Percentiles rank a stretch among this genome's conserved stretches.
Conservation (phyloP, 2,329 filamentous ascomycete genomes). For the Trichoderma asperellum region DNA sequence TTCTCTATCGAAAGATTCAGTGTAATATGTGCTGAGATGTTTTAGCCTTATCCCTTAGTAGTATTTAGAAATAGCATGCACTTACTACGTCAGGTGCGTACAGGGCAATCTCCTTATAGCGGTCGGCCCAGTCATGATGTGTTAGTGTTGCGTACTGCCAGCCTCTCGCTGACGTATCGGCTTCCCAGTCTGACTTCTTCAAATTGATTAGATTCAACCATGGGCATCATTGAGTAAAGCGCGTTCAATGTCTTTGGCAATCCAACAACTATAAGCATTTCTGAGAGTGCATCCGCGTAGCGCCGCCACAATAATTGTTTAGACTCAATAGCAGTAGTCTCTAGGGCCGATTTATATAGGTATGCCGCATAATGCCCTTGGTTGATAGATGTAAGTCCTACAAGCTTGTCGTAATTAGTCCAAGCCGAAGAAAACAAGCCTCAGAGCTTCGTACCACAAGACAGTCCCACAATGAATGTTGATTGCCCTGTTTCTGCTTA, state of each 20-base stretch:
- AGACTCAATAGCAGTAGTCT: neutral
- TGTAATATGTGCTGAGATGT: neutral
- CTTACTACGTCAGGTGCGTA: conserved; percentile 22
- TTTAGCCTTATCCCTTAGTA: neutral
- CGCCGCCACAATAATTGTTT: conserved; percentile 4
- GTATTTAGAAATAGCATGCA: neutral
- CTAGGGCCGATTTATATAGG: neutral
- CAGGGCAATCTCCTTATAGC: neutral
- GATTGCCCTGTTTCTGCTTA: neutral
- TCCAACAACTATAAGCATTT: conserved; percentile 20
- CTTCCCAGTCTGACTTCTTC: conserved; percentile 8
- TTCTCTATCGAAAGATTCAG: conserved; percentile 20
- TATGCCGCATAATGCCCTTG: conserved; percentile 10
- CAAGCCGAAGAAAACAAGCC: neutral
- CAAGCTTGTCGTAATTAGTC: conserved; percentile 10
- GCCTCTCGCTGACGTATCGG: conserved; percentile 6
- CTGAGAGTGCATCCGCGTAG: conserved; percentile 8
- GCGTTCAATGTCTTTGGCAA: conserved; percentile 18
- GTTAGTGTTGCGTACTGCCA: conserved; percentile 17
- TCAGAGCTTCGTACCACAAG: neutral
- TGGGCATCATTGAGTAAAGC: neutral
- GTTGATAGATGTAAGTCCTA: conserved; percentile 14
- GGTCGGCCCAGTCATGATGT: neutral
- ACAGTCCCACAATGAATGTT: neutral
- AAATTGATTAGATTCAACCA: neutral